phyloP scores from a whole-genome alignment of 2,329 filamentous ascomycete species.

The Penicillium decumbens region DNA sequence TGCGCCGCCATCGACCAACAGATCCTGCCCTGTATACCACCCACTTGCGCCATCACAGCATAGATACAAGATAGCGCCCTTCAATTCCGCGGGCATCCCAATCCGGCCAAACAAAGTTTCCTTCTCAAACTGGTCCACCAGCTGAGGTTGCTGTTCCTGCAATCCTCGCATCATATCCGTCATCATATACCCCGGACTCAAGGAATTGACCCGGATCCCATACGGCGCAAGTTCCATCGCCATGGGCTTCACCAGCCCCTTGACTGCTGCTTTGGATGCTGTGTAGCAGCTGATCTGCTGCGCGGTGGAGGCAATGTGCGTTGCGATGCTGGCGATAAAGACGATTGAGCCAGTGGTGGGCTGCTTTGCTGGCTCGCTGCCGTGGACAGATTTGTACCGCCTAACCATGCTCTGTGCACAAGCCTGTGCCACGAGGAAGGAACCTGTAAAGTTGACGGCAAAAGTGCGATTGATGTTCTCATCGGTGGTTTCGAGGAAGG shows the following conservation, averaged over 20 bases:
- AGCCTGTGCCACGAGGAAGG: slow-evolving; percentile 27
- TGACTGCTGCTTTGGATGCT: slow-evolving; percentile 28
- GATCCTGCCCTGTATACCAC: slow-evolving; percentile 23
- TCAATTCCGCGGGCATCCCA: slow-evolving; percentile 18
- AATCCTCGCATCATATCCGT: slow-evolving; percentile 24
- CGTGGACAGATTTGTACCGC: slow-evolving; percentile 7
- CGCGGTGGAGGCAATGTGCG: slow-evolving; percentile 29
- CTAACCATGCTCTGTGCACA: slow-evolving; percentile 24
- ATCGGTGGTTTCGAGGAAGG: slow-evolving; percentile 24
- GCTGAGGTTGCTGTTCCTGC: slow-evolving; percentile 15
- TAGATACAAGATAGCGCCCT: slow-evolving; percentile 19
- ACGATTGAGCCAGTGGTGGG: slow-evolving; percentile 29
- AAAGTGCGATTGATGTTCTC: slow-evolving; percentile 19
- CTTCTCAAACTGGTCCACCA: slow-evolving; percentile 21
- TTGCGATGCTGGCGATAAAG: slow-evolving; percentile 34
- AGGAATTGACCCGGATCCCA: slow-evolving; percentile 31
- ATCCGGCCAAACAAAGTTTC: slow-evolving; percentile 23
- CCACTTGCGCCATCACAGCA: slow-evolving; percentile 15
- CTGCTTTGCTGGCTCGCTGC: slow-evolving; percentile 5
- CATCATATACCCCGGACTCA: slow-evolving; percentile 29
- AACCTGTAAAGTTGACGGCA: slow-evolving; percentile 20
- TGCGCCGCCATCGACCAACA: slow-evolving; percentile 24
- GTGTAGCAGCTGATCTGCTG: slow-evolving; percentile 33
- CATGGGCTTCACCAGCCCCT: slow-evolving; percentile 24
- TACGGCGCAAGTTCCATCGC: slow-evolving; percentile 18